A percentile compares a stretch with the other conserved stretches of the same genome.
Evolutionary conservation across 2,329 filamentous ascomycete species (phyloP).

Genomic region (Pyrenochaeta sp.): DNA sequence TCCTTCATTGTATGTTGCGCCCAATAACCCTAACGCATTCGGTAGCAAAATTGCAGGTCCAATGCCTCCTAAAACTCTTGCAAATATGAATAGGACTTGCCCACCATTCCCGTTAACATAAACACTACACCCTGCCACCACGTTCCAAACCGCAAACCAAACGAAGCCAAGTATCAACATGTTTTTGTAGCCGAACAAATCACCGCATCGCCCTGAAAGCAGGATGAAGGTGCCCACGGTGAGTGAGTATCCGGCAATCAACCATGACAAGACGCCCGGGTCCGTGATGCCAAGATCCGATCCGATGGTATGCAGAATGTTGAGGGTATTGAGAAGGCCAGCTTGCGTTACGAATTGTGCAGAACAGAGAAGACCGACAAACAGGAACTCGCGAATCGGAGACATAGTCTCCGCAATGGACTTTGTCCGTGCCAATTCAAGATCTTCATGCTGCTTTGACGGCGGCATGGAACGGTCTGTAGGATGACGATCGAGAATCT

Average conservation of each 20-base stretch:
- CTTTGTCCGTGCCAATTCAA: slow-evolving; percentile 28
- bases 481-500: background rate
- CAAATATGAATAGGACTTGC: slow-evolving; percentile 49
- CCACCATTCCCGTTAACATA: slow-evolving; percentile 41
- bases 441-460: slow-evolving; percentile 3
- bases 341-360: slow-evolving; percentile 53
- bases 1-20: slow-evolving; percentile 65
- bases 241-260: slow-evolving; percentile 59
- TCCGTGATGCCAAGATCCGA: slow-evolving; percentile 50
- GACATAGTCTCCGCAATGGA: slow-evolving; percentile 34
- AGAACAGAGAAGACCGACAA: slow-evolving; percentile 36
- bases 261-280: slow-evolving; percentile 57
- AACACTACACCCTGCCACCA: slow-evolving; percentile 55
- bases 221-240: slow-evolving; percentile 62
- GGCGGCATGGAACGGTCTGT: background rate
- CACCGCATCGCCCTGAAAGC: slow-evolving; percentile 59
- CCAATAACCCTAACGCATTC: slow-evolving; percentile 70
- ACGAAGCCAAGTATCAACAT: slow-evolving; percentile 59
- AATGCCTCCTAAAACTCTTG: slow-evolving; percentile 56
- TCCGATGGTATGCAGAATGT: slow-evolving; percentile 55
- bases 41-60: slow-evolving; percentile 71
- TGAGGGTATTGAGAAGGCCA: slow-evolving; percentile 47
- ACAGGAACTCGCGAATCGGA: slow-evolving; percentile 33
- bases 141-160: slow-evolving; percentile 60
- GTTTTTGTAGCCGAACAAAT: slow-evolving; percentile 60